phyloP scores from a whole-genome alignment of 441 rosid genomes.

The Populus hybrid region DNA sequence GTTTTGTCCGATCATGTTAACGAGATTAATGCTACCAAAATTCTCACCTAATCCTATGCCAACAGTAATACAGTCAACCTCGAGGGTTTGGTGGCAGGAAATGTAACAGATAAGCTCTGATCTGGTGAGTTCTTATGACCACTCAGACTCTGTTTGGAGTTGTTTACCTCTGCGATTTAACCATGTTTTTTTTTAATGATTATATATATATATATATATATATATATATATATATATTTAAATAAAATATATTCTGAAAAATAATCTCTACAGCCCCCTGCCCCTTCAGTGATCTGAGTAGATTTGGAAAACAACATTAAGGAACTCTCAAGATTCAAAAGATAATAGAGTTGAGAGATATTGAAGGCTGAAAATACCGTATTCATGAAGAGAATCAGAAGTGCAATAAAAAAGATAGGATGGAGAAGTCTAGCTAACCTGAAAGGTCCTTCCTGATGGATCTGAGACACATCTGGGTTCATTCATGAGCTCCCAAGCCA shows the following conservation, averaged over 20 bases:
- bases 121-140: not conserved
- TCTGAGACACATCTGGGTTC: constrained; percentile 68
- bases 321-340: too few species aligned
- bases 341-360: too few species aligned
- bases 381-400: not conserved
- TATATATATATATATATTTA: too few species aligned
- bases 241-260: too few species aligned
- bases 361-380: not conserved
- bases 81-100: not conserved
- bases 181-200: too few species aligned
- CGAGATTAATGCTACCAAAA: not conserved
- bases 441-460: constrained; percentile 57
- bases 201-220: too few species aligned
- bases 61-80: too few species aligned
- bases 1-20: not conserved
- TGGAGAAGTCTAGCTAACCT: constrained; percentile 30
- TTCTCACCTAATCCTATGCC: not conserved
- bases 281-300: not conserved
- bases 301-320: too few species aligned
- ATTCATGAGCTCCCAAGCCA: constrained; percentile 88
- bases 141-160: not conserved
- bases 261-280: not conserved
- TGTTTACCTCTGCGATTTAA: too few species aligned
- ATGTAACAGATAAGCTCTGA: not conserved
- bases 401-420: not conserved